phyloP scores from a whole-genome alignment of 1,139 yeast genomes.

The Debaryomyces fabryi region DNA sequence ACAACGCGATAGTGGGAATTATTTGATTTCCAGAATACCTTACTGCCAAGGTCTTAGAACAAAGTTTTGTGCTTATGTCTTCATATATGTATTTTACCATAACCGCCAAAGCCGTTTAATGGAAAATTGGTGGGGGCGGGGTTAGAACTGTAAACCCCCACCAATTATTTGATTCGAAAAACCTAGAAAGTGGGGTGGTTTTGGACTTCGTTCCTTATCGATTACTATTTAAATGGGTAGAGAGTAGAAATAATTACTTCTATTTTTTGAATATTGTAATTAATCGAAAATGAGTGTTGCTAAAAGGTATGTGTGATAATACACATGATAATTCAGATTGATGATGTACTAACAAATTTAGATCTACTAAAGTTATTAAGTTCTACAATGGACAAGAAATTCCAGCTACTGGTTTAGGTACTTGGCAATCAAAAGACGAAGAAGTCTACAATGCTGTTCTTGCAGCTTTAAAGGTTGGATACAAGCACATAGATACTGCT shows the following conservation, averaged over 20 bases:
- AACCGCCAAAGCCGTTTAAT: neutral
- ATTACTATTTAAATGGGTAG: neutral
- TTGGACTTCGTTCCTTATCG: neutral
- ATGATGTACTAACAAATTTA: conserved; percentile 3
- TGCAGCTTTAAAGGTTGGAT: conserved; percentile 64
- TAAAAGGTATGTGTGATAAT: neutral
- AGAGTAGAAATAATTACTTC: neutral
- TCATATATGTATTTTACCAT: neutral
- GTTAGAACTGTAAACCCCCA: neutral
- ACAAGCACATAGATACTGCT: conserved; percentile 78
- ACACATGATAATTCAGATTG: neutral
- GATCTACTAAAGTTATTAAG: conserved; percentile 25
- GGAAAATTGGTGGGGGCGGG: neutral
- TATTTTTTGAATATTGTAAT: neutral
- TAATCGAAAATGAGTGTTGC: conserved; percentile 2
- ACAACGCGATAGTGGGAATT: neutral
- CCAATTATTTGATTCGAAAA: neutral
- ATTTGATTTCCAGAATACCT: neutral
- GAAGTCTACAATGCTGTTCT: conserved; percentile 58
- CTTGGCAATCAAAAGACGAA: conserved; percentile 63
- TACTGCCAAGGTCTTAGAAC: neutral
- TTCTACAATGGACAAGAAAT: conserved; percentile 62
- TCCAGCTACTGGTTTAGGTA: conserved; percentile 71
- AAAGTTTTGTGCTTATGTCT: neutral
- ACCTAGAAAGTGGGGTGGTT: neutral